Percentiles rank a stretch among this genome's conserved stretches.
phyloP scores from a whole-genome alignment of 176 grass and related monocot genomes.

The Eleusine coracana region DNA sequence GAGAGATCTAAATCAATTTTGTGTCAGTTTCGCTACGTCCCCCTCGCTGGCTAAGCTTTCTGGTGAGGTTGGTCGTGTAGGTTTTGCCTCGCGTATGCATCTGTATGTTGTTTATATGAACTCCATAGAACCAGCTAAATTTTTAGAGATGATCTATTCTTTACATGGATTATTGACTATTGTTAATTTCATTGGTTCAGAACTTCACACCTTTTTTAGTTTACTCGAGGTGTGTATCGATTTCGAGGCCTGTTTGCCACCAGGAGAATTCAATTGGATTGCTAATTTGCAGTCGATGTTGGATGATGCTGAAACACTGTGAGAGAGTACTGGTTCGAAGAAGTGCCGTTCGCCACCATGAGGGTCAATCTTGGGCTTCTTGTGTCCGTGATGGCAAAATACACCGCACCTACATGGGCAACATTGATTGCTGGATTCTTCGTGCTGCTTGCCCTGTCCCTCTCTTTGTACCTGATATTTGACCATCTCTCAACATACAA shows the following conservation, averaged over 20 bases:
- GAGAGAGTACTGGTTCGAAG: slow-evolving; percentile 19
- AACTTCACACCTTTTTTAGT: not conserved
- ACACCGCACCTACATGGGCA: slow-evolving; percentile 66
- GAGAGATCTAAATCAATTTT: not conserved
- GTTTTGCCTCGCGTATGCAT: not conserved
- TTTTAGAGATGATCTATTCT: not conserved
- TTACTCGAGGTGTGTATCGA: not conserved
- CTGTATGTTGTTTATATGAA: slow-evolving; percentile 3
- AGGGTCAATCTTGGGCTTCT: slow-evolving; percentile 55
- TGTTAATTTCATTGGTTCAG: not conserved
- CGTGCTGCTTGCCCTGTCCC: slow-evolving; percentile 55
- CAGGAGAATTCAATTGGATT: not conserved
- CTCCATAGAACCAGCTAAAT: not conserved
- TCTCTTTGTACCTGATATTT: slow-evolving; percentile 82
- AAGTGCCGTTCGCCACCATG: slow-evolving; percentile 16
- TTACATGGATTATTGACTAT: not conserved
- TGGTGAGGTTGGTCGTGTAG: not conserved
- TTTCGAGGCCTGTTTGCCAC: not conserved
- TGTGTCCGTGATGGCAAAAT: slow-evolving; percentile 29
- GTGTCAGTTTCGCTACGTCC: not conserved
- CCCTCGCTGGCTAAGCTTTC: slow-evolving; percentile 10
- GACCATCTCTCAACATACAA: slow-evolving; percentile 90
- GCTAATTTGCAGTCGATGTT: slow-evolving; percentile 28
- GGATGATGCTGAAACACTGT: slow-evolving; percentile 42
- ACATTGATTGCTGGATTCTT: slow-evolving; percentile 69